Conservation (phyloP, 345 rosid genomes). For the Lepidium africanum region DNA sequence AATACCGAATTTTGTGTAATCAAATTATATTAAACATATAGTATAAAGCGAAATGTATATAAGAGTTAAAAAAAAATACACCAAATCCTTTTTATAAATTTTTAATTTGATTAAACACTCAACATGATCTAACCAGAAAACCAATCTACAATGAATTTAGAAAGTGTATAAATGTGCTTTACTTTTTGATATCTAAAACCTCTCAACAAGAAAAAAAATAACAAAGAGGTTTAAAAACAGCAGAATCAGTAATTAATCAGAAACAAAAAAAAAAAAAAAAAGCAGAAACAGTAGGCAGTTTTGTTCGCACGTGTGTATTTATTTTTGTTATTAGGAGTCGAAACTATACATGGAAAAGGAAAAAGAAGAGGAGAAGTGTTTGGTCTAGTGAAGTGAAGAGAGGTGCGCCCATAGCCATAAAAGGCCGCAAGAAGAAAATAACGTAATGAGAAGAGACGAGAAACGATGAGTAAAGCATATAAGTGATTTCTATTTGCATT, state of each 20-base stretch:
- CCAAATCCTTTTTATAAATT: no score
- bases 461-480: neutral
- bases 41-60: no score
- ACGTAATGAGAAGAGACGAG: neutral
- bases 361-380: neutral
- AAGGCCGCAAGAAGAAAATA: neutral
- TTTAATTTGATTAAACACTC: no score
- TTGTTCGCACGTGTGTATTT: conserved; percentile 1
- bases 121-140: no score
- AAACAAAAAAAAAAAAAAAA: no score
- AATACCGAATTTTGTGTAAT: no score
- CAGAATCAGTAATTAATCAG: neutral
- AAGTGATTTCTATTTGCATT: neutral
- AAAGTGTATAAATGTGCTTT: neutral
- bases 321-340: no score
- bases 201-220: neutral
- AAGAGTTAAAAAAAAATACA: no score
- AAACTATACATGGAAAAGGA: conserved; percentile 3
- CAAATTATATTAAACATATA: no score
- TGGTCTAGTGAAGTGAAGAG: neutral
- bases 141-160: neutral
- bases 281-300: neutral
- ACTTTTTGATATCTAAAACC: neutral
- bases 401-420: neutral
- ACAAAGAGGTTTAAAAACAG: neutral